Base-by-base conservation (phyloP, 352 stramenopile species). In the Phytophthora sansomeana region DNA sequence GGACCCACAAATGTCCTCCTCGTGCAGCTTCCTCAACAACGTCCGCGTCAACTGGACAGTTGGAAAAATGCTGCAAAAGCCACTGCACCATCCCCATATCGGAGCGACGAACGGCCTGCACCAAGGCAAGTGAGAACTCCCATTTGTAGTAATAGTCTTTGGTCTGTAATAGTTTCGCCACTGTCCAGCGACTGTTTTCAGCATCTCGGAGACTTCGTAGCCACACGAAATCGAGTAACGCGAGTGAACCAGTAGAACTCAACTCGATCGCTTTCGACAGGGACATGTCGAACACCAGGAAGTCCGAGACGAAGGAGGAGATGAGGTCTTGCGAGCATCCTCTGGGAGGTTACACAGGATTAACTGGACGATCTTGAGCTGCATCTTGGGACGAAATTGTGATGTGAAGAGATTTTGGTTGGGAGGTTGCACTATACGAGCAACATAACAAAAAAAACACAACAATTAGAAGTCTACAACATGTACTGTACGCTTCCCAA, bases 161-260 rank as follows among this genome's bases (percentile, higher is more conserved):
- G 6, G 38, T 50, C 35, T 41, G 38, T 3, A 59, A 13, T 6
- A 59, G 10, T 29, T 59, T 49, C 4, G 36, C 38, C 6, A 59
- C 19, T n/a, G 26, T 48, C 52, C 52, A 38, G 9, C 6, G 26
- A 41, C 35, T 13, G 14, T 14, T 41, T 16, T 41, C 35, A 16
- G 14, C 11, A 14, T 17, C 35, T 41, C 36, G 24, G 3, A 50
- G 51, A 14, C 36, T 14, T 28, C 38, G 24, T 11, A 10, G n/a
- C 38, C 52, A 59, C 26, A 59, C 17, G 24, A 59, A 48, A 26
- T 59, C 26, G 38, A 59, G 26, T 4, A 59, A 28, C 16, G 21
- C 28, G 36, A 30, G 6, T 11, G 52, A 59, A 1, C 38, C 38
- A 10, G 14, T 14, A 4, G 10, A 21, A 29, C 50, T 48, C 24